phyloP scores from a whole-genome alignment of 495 filamentous ascomycete species.

The Hyaloscypha finlandica region DNA sequence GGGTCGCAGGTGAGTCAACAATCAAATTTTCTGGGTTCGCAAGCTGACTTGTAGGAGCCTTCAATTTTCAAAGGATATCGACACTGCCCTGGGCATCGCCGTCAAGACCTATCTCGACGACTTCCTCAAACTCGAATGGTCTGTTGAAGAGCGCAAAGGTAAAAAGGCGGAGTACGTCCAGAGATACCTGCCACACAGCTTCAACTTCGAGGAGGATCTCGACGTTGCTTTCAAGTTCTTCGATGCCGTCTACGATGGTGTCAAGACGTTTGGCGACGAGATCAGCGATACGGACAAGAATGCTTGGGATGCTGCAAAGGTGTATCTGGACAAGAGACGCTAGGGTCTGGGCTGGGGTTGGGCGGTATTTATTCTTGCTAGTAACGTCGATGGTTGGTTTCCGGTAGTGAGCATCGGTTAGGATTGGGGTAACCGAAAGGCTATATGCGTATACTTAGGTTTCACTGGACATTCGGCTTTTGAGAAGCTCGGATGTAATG shows the following conservation, averaged over 20 bases:
- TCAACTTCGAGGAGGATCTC: conserved; percentile 75
- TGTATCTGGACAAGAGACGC: conserved; percentile 58
- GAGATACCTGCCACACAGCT: conserved; percentile 72
- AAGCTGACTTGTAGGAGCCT: conserved; percentile 51
- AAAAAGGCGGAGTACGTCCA: conserved; percentile 54
- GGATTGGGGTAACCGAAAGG: neutral
- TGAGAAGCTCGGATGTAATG: neutral
- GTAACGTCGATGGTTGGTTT: neutral
- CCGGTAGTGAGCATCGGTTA: neutral
- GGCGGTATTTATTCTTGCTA: conserved; percentile 22
- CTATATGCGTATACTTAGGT: neutral
- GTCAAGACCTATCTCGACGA: conserved; percentile 94
- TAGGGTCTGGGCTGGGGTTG: conserved; percentile 33
- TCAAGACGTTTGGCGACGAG: conserved; percentile 64
- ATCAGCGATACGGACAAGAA: conserved; percentile 58
- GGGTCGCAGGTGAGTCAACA: conserved; percentile 63
- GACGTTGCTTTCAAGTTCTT: conserved; percentile 80
- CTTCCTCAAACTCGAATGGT: conserved; percentile 58
- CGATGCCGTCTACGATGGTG: conserved; percentile 73
- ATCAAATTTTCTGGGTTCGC: neutral
- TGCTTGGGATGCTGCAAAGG: conserved; percentile 65
- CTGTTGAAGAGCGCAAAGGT: conserved; percentile 61
- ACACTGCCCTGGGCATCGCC: conserved; percentile 84
- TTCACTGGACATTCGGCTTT: neutral
- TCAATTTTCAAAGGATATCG: conserved; percentile 81